Evolutionary conservation across 2,329 filamentous ascomycete species (phyloP).

Genomic region (Cryphonectria naterciae): DNA sequence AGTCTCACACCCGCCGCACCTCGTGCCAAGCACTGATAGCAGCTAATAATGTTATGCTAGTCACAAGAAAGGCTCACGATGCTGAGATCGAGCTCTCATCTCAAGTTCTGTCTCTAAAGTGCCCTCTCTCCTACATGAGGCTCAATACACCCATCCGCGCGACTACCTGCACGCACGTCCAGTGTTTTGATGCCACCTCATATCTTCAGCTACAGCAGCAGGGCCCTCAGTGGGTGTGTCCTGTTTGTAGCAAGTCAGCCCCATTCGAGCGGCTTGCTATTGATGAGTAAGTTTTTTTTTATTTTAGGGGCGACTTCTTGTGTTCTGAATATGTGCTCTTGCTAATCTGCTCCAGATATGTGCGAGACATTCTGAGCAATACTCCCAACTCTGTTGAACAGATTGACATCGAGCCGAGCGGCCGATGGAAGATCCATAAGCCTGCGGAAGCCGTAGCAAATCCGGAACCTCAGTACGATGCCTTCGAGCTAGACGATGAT

Average conservation of each 20-base stretch:
- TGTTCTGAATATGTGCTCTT: neutral
- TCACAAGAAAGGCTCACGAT: constrained; percentile 80
- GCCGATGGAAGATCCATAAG: constrained; percentile 66
- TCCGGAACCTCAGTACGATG: constrained; percentile 35
- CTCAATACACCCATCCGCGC: constrained; percentile 81
- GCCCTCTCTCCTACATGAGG: constrained; percentile 84
- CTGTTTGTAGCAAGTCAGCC: constrained; percentile 84
- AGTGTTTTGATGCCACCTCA: constrained; percentile 92
- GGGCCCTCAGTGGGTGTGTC: constrained; percentile 95
- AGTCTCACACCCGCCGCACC: constrained; percentile 38
- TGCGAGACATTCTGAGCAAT: constrained; percentile 79
- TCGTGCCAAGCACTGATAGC: constrained; percentile 31
- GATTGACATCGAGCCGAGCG: constrained; percentile 87
- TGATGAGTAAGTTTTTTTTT: constrained; percentile 68
- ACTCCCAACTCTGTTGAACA: constrained; percentile 76
- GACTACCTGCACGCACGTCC: constrained; percentile 80
- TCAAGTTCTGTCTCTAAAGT: constrained; percentile 87
- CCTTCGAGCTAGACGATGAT: constrained; percentile 49
- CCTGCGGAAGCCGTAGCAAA: constrained; percentile 37
- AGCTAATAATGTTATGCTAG: constrained; percentile 48
- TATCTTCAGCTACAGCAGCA: constrained; percentile 95
- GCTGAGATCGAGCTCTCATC: constrained; percentile 89
- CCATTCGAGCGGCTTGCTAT: constrained; percentile 82
- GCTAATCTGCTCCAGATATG: constrained; percentile 62
- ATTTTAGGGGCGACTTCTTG: neutral